Evolutionary conservation across 768 basidiomycete species (phyloP).

Genomic region (Hypholoma sublateritium): DNA sequence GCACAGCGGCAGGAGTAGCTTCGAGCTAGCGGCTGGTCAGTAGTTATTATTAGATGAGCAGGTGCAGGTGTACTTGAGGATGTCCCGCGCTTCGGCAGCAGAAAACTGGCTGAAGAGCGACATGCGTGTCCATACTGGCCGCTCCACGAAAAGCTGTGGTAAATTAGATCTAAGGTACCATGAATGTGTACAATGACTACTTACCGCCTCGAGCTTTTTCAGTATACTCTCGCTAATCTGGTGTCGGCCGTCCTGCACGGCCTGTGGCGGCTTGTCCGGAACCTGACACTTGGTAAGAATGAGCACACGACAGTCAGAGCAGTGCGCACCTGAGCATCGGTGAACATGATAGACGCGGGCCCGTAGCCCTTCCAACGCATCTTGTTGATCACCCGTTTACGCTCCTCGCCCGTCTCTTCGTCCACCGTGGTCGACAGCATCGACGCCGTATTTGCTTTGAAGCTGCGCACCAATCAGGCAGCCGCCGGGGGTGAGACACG

Average conservation of each 20-base stretch:
- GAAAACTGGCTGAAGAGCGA: conserved; percentile 84
- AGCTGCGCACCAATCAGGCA: conserved; percentile 40
- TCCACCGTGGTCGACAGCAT: conserved; percentile 65
- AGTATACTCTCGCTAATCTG: conserved; percentile 56
- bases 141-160: conserved; percentile 63
- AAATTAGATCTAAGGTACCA: background rate
- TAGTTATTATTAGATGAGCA: background rate
- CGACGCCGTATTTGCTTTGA: conserved; percentile 76
- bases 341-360: conserved; percentile 67
- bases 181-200: background rate
- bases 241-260: conserved; percentile 59
- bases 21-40: conserved; percentile 52
- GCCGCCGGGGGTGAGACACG: background rate
- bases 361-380: conserved; percentile 87
- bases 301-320: background rate
- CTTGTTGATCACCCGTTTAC: conserved; percentile 79
- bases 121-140: conserved; percentile 89
- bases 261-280: conserved; percentile 62
- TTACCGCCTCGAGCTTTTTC: conserved; percentile 55
- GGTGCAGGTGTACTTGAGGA: conserved; percentile 63
- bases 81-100: conserved; percentile 62
- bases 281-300: conserved; percentile 37
- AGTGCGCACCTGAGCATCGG: conserved; percentile 50
- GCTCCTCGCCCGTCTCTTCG: conserved; percentile 79
- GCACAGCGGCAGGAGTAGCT: conserved; percentile 74